Evolutionary conservation across 176 grass and related monocot species (phyloP).

Genomic region (Carex cristatella): DNA sequence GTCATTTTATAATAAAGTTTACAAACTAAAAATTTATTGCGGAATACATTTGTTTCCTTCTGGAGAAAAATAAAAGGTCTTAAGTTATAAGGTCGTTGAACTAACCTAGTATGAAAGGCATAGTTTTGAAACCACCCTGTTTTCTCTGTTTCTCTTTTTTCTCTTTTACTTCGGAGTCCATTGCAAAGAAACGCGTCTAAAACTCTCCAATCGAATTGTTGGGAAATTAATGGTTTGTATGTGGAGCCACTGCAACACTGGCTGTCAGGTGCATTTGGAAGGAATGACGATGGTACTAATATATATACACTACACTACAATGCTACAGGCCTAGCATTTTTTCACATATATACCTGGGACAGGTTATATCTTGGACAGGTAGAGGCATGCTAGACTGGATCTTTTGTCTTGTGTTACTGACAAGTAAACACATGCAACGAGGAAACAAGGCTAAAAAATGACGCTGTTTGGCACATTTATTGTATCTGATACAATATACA

Average conservation of each 20-base stretch:
- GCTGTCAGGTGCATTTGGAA: conserved; percentile 5
- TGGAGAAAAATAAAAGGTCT: neutral
- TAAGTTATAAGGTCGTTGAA: neutral
- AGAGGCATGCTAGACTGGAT: neutral
- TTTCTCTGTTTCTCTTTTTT: conserved; percentile 26
- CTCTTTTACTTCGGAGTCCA: neutral
- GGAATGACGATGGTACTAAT: conserved; percentile 16
- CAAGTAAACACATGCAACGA: neutral
- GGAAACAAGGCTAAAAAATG: too few relatives aligned
- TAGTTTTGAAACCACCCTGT: conserved; percentile 65
- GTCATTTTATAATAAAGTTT: neutral
- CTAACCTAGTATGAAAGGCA: conserved; percentile 73
- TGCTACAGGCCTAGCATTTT: neutral
- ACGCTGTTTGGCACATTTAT: too few relatives aligned
- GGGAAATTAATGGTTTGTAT: conserved; percentile 10
- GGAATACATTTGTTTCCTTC: neutral
- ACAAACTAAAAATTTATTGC: neutral
- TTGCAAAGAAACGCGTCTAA: neutral
- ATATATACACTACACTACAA: conserved; percentile 17
- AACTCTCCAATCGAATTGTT: conserved; percentile 11
- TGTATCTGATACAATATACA: too few relatives aligned
- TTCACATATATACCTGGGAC: conserved; percentile 10
- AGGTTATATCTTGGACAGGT: neutral
- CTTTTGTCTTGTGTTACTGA: neutral
- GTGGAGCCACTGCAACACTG: neutral